A percentile compares a stretch with the other conserved stretches of the same genome.
Conservation (phyloP, 371 early-diverging fungal species). For the Mortierella sp. region DNA sequence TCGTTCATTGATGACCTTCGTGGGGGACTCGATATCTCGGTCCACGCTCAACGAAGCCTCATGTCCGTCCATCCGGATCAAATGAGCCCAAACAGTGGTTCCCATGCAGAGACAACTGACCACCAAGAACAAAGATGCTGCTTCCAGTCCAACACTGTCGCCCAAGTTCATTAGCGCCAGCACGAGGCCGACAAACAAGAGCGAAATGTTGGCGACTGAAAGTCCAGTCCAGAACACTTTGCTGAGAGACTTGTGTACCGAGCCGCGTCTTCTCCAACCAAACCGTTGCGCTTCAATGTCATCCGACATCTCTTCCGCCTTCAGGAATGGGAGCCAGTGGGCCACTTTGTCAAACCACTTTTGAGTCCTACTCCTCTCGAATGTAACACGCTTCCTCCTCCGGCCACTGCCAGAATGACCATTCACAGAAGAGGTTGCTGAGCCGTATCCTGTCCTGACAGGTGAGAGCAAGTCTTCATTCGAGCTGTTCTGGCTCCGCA, state of each 20-base stretch:
- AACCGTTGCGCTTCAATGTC: slow-evolving; percentile 20
- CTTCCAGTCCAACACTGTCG: slow-evolving; percentile 40
- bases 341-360: slow-evolving; percentile 10
- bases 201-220: slow-evolving; percentile 15
- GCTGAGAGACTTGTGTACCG: neutral
- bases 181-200: slow-evolving; percentile 41
- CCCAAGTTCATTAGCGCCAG: slow-evolving; percentile 48
- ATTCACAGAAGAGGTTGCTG: slow-evolving; percentile 3
- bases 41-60: slow-evolving; percentile 2
- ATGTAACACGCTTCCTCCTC: slow-evolving; percentile 27
- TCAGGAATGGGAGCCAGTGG: slow-evolving; percentile 18
- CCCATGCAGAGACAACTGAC: slow-evolving; percentile 49
- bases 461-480: slow-evolving; percentile 9
- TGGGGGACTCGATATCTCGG: neutral
- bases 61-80: slow-evolving; percentile 42
- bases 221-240: slow-evolving; percentile 30
- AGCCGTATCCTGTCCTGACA: slow-evolving; percentile 28
- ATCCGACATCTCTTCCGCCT: neutral
- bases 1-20: slow-evolving; percentile 12
- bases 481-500: slow-evolving; percentile 18
- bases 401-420: slow-evolving; percentile 1
- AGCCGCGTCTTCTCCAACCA: neutral
- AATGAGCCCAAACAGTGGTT: slow-evolving; percentile 45
- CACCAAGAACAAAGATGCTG: slow-evolving; percentile 35
- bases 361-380: slow-evolving; percentile 25